Evolutionary conservation across 1,139 yeast species (phyloP), one percentile per base, ranked within the genome.

Genomic region (Yamadazyma mexicana): DNA sequence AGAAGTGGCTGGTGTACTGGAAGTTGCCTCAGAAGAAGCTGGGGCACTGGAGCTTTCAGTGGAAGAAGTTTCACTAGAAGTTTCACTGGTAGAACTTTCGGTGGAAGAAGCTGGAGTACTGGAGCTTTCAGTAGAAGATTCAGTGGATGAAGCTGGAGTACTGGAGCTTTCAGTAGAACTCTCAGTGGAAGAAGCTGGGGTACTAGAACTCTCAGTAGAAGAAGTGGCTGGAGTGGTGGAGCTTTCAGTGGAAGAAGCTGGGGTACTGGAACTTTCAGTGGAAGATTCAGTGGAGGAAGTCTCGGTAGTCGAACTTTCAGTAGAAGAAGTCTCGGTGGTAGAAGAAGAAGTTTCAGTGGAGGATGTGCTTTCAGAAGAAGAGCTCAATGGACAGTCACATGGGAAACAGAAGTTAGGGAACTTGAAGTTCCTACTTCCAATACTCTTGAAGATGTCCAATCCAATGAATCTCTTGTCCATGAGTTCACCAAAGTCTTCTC

Each of bases 41-140:
- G 30, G 17, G 4, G 30, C 40, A 17, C 35, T 35, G 16, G 44
- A 52, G 40, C 64, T 60, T 29, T 77, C 69, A 35, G 66, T 58
- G 4, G 48, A 33, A 40, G 59, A 60, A 43, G 64, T 59, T 35
- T 67, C 57, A 7, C 34, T 43, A 18, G 55, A 41, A 38, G 17
- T 14, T 5, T 20, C 15, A 24, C 67, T 56, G 9, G 37, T 43
- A 17, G 55, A 42, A 37, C 23, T 18, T 12, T 23, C 15, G 10
- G 35, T 11, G 26, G 37, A 14, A 10, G 33, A 28, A 18, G n/a
- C 34, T 15, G 34, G 23, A 4, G 34, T 4, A 3, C 17, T 4
- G 23, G 38, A 10, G 10, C 10, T 22, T 11, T 34, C 8, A 34
- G 33, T 11, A 10, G 31, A 17, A 10, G 30, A 5, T 12, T 24